Evolutionary conservation across 2,329 filamentous ascomycete genomes (phyloP).

Genomic region (Alternaria conjuncta): DNA sequence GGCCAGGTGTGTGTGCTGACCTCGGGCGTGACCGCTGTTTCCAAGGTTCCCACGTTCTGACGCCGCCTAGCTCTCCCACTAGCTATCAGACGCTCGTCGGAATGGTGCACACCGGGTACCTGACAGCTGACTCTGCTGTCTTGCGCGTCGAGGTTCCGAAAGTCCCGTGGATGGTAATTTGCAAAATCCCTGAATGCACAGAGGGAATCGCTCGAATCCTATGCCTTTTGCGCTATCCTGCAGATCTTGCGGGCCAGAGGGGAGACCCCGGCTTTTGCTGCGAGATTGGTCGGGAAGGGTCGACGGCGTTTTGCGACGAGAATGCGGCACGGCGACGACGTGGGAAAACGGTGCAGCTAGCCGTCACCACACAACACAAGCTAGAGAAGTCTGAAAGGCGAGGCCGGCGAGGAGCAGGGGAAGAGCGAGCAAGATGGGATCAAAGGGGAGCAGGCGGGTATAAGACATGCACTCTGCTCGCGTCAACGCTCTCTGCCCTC

Average conservation of each 20-base stretch:
- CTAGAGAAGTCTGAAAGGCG: background rate
- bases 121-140: conserved; percentile 13
- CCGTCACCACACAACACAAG: conserved; percentile 6
- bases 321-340: conserved; percentile 10
- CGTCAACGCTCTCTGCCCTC: background rate
- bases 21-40: conserved; percentile 29
- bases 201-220: background rate
- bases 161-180: conserved; percentile 3
- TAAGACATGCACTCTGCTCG: background rate
- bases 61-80: conserved; percentile 16
- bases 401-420: background rate
- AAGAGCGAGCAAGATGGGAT: background rate
- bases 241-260: conserved; percentile 19
- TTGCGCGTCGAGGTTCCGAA: background rate
- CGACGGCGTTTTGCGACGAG: conserved; percentile 10
- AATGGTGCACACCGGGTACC: conserved; percentile 18
- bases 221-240: conserved; percentile 7
- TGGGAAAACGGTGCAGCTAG: conserved; percentile 9
- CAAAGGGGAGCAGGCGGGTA: conserved; percentile 2
- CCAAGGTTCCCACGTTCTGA: conserved; percentile 21
- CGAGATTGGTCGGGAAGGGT: conserved; percentile 22
- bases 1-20: conserved; percentile 19
- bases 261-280: conserved; percentile 13
- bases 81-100: conserved; percentile 23
- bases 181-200: conserved; percentile 2